Evolutionary conservation across 2,329 filamentous ascomycete species (phyloP), one percentile per base, ranked within the genome.

Genomic region (Aspergillus amoenus): DNA sequence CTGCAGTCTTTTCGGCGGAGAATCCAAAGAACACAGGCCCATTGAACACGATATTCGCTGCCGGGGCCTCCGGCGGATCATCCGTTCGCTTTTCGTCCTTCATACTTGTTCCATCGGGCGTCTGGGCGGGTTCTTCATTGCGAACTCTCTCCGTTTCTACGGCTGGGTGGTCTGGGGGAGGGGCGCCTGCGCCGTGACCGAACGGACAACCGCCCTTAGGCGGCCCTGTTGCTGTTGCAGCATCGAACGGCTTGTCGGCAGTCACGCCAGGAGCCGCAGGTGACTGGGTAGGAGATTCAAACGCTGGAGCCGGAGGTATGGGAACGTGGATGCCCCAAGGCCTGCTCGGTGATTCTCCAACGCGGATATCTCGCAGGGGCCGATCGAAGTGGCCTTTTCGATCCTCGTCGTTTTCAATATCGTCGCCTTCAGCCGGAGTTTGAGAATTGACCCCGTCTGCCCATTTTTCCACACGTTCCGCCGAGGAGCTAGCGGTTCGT

Each of bases 1-100:
- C 81, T 22, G 90, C 83, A n/a, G 90, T 89, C 70, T 95, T 88
- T 58, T 95, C 90, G 60, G 91, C 84, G 9, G 88, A 86, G 68
- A 96, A 97, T 0, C 93, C 93, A 66, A 97, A 91, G 69, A 97
- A 97, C 0, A 97, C 92, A 0, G 93, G 93, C 0, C 93, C 93
- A 8, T 90, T 96, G 69, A 97, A 96, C 0, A 95, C 81, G 84
- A 97, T 89, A 65, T 89, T 88, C 9, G 90, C 84, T 9, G 68
- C 46, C 3, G 63, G 50, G 17, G 58, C 18, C 49, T 47, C 59
- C 60, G 52, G 60, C 30, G 49, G 43, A 56, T 60, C 17, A 43
- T 62, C 46, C 15, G 54, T 54, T n/a, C 41, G 52, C 9, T 42
- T 34, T 22, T 47, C 57, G 57, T 56, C 18, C 27, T 55, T 30